Conservation (phyloP, 176 grass and related monocot genomes). For the Oryza australiensis region DNA sequence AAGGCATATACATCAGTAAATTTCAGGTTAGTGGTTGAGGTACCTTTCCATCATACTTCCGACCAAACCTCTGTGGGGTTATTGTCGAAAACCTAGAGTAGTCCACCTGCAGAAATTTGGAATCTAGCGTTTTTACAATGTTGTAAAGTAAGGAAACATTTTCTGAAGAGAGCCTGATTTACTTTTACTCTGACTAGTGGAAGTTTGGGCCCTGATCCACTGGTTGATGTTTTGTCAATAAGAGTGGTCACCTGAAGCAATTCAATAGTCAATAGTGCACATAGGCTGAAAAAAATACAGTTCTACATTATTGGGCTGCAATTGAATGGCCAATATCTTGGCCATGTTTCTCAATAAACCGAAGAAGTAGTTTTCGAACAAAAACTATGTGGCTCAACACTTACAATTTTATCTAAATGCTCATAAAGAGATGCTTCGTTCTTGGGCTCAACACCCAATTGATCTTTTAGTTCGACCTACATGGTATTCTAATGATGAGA, state of each 20-base stretch:
- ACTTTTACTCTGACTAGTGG: slow-evolving; percentile 88
- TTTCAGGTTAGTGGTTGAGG: background rate
- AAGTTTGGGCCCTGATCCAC: slow-evolving; percentile 53
- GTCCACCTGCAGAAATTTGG: slow-evolving; percentile 55
- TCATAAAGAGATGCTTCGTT: slow-evolving; percentile 49
- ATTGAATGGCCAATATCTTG: background rate
- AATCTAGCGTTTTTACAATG: background rate
- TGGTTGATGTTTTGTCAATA: slow-evolving; percentile 50
- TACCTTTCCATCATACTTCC: slow-evolving; percentile 91
- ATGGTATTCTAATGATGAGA: slow-evolving; percentile 21
- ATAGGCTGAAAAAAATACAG: slow-evolving; percentile 10
- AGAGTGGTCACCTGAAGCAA: slow-evolving; percentile 60
- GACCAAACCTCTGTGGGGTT: slow-evolving; percentile 70
- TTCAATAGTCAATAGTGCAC: slow-evolving; percentile 1
- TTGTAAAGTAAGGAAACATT: background rate
- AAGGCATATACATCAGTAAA: background rate
- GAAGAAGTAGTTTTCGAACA: background rate
- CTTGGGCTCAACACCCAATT: slow-evolving; percentile 57
- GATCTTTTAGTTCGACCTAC: slow-evolving; percentile 75
- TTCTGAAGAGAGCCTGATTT: slow-evolving; percentile 23
- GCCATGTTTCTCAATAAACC: background rate
- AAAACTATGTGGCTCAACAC: background rate
- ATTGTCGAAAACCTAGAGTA: slow-evolving; percentile 64
- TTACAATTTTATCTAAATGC: slow-evolving; percentile 82
- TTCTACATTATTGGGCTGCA: background rate